These are phyloP conservation scores for Aspergillus persii DNA, from an alignment of 2,329 filamentous ascomycete species.

Conservation along the genomic window DNA sequence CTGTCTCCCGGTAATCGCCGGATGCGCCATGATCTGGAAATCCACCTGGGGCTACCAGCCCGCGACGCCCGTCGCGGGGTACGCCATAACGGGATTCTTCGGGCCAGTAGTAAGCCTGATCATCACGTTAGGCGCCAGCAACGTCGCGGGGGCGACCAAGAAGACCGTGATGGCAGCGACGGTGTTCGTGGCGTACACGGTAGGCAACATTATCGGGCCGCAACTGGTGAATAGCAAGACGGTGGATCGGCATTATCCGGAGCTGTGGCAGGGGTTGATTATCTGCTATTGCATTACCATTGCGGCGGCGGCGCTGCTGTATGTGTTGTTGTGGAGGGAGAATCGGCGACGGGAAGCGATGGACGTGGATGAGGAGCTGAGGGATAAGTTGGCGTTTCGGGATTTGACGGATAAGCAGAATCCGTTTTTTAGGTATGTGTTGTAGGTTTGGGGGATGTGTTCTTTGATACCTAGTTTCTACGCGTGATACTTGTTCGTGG, in stretches of 20 bases:
- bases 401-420: slow-evolving; percentile 70
- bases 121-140: slow-evolving; percentile 60
- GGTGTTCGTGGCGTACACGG: slow-evolving; percentile 73
- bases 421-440: slow-evolving; percentile 62
- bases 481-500: too few species aligned
- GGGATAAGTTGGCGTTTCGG: slow-evolving; percentile 64
- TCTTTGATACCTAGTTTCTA: too few species aligned
- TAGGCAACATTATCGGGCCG: slow-evolving; percentile 74
- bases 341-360: slow-evolving; percentile 54
- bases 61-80: slow-evolving; percentile 66
- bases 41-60: slow-evolving; percentile 62
- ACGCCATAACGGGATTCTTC: slow-evolving; percentile 71
- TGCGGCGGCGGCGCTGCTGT: slow-evolving; percentile 54
- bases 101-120: slow-evolving; percentile 66
- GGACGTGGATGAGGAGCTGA: slow-evolving; percentile 57
- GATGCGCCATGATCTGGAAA: slow-evolving; percentile 74
- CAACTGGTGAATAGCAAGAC: slow-evolving; percentile 68
- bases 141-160: slow-evolving; percentile 74
- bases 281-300: slow-evolving; percentile 69
- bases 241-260: slow-evolving; percentile 65
- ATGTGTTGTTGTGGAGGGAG: slow-evolving; percentile 57
- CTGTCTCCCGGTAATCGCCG: slow-evolving; percentile 71
- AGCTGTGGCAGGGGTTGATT: slow-evolving; percentile 68
- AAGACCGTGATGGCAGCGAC: slow-evolving; percentile 73
- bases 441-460: slow-evolving; percentile 27